Conservation (phyloP, 78 protist species). For the Dictyostelium brefeldianum region DNA sequence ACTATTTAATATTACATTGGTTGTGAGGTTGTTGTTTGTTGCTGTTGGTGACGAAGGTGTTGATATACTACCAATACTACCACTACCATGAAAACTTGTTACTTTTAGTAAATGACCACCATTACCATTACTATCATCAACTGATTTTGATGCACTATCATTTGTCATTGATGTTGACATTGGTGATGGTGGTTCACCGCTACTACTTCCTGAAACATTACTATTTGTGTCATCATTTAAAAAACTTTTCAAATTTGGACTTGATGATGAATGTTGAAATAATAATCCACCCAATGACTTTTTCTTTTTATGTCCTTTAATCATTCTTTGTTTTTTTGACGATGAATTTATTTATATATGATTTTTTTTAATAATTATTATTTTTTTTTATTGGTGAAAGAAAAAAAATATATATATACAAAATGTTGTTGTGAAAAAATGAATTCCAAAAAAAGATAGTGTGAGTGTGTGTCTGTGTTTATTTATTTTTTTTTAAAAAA, state of each 20-base stretch:
- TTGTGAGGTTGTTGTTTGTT: background rate
- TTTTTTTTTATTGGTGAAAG: too few species aligned
- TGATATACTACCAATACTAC: background rate
- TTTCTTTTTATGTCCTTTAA: background rate
- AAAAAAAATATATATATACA: too few species aligned
- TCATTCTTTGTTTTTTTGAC: too few species aligned
- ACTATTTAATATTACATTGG: background rate
- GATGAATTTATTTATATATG: too few species aligned
- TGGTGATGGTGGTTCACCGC: background rate
- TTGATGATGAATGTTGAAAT: background rate
- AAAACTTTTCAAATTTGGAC: conserved; percentile 10
- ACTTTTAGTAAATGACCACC: background rate
- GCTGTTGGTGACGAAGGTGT: background rate
- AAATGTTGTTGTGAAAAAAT: too few species aligned
- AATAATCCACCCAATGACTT: background rate
- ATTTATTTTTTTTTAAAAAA: too few species aligned
- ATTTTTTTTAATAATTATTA: too few species aligned
- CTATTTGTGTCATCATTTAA: background rate
- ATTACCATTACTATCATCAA: background rate
- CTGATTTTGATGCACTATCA: background rate
- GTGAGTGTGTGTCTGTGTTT: too few species aligned
- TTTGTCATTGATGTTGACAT: background rate
- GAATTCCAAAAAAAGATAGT: too few species aligned
- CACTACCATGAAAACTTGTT: background rate
- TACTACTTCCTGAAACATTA: too few species aligned